Conservation (phyloP, 2,329 filamentous ascomycete species). For the Arthrocladium fulminans region DNA sequence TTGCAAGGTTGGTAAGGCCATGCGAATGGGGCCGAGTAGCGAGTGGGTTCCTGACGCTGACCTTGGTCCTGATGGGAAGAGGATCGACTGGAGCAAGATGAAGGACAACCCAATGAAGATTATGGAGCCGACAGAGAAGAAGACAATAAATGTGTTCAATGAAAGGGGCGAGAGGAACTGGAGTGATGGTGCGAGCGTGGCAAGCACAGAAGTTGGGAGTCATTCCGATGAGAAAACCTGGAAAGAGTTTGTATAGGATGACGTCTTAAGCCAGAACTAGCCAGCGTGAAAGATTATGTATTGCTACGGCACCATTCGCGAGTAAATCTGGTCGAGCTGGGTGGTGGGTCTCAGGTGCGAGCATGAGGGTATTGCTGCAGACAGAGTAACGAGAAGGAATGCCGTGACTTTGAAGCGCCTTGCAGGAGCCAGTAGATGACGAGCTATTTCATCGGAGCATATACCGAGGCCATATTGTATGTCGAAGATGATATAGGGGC, state of each 20-base stretch:
- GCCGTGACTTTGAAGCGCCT: no score
- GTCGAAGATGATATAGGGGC: no score
- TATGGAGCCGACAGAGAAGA: conserved; percentile 7
- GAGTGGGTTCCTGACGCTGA: conserved; percentile 18
- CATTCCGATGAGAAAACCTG: conserved; percentile 1
- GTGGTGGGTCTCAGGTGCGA: no score
- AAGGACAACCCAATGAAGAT: conserved; percentile 7
- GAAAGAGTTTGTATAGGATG: conserved; percentile 3
- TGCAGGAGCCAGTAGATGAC: no score
- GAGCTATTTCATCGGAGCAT: no score
- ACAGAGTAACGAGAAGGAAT: no score
- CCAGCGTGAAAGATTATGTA: no score
- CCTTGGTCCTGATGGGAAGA: conserved; percentile 14
- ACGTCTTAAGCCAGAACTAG: background rate
- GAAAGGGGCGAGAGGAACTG: conserved; percentile 17
- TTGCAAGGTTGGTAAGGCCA: conserved; percentile 13
- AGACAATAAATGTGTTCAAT: conserved; percentile 14
- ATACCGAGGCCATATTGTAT: no score
- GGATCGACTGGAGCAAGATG: conserved; percentile 12
- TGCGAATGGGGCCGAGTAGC: conserved; percentile 15
- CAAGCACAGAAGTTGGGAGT: conserved; percentile 12
- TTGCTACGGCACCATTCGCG: no score
- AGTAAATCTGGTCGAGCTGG: no score
- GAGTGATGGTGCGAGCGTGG: conserved; percentile 14
- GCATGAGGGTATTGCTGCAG: no score